A percentile compares a stretch with the other conserved stretches of the same genome.
Evolutionary conservation across 768 basidiomycete species (phyloP).

Genomic region (Epithele typhae): DNA sequence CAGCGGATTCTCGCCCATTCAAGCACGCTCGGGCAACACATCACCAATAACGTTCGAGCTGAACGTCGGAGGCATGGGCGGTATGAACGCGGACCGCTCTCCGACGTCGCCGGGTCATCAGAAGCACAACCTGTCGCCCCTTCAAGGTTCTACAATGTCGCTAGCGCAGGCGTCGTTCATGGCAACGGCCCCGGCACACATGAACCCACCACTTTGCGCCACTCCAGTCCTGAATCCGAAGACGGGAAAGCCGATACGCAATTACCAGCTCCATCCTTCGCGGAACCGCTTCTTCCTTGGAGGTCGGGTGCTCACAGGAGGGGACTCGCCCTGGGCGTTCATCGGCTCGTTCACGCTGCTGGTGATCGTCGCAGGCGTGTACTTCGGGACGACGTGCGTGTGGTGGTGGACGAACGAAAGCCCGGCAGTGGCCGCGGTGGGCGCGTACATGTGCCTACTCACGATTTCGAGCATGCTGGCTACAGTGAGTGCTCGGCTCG

Average conservation of each 20-base stretch:
- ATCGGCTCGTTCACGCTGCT: conserved; percentile 56
- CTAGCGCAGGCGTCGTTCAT: conserved; percentile 19
- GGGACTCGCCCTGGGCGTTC: conserved; percentile 84
- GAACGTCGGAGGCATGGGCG: conserved; percentile 14
- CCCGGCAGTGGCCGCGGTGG: conserved; percentile 63
- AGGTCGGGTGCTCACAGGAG: conserved; percentile 77
- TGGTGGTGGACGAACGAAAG: conserved; percentile 87
- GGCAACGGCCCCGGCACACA: conserved; percentile 27
- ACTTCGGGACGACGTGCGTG: conserved; percentile 84
- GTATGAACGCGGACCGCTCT: conserved; percentile 15
- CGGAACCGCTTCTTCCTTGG: conserved; percentile 71
- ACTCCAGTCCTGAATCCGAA: conserved; percentile 27
- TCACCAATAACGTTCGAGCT: conserved; percentile 25
- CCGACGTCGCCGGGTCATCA: conserved; percentile 17
- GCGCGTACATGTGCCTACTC: conserved; percentile 58
- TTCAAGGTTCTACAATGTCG: conserved; percentile 18
- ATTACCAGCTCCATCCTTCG: conserved; percentile 65
- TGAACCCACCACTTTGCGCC: conserved; percentile 30
- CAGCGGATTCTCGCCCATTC: conserved; percentile 14
- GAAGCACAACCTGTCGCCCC: conserved; percentile 17
- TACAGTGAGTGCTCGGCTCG: conserved; percentile 47
- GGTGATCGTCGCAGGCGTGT: conserved; percentile 67
- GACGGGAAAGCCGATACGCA: conserved; percentile 42
- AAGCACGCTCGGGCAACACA: conserved; percentile 12
- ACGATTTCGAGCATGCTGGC: conserved; percentile 73